phyloP scores from a whole-genome alignment of 129 eudicot species.

The Ambrosia artemisiifolia region DNA sequence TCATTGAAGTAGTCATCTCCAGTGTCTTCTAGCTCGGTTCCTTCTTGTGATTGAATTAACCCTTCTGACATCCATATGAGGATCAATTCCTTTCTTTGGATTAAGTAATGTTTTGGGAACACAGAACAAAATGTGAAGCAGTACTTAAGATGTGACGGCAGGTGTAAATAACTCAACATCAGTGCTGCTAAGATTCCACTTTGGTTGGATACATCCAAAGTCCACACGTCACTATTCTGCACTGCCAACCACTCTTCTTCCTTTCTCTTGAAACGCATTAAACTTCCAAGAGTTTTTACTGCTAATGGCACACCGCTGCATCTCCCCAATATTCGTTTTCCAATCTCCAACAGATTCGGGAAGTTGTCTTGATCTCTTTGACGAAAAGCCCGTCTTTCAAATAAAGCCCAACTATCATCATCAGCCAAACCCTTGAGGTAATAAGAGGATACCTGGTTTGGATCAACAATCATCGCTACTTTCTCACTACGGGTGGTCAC shows the following conservation, averaged over 20 bases:
- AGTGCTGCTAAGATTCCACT: conserved; percentile 23
- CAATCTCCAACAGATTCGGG: conserved; percentile 28
- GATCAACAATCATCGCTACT: conserved; percentile 25
- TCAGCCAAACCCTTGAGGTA: conserved; percentile 20
- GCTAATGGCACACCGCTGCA: conserved; percentile 45
- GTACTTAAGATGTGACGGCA: conserved; percentile 33
- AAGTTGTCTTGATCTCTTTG: conserved; percentile 1
- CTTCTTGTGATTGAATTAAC: conserved; percentile 13
- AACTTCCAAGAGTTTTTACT: conserved; percentile 28
- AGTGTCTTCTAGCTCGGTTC: conserved; percentile 20
- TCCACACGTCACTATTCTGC: conserved; percentile 30
- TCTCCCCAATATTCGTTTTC: conserved; percentile 20
- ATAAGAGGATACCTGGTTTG: conserved; percentile 16
- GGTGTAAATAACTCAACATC: conserved; percentile 33
- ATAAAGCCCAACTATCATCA: conserved; percentile 27
- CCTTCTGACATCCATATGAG: conserved; percentile 44
- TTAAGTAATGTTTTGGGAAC: conserved; percentile 22
- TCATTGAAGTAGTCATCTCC: conserved; percentile 30
- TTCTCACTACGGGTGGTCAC: conserved; percentile 38
- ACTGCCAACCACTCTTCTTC: conserved; percentile 31
- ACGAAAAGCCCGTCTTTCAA: conserved; percentile 25
- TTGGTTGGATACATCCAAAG: neutral
- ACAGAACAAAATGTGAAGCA: conserved; percentile 33
- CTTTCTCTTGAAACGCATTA: conserved; percentile 22
- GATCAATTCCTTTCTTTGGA: conserved; percentile 27